These are phyloP conservation scores for Durotheca rogersii DNA, from an alignment of 495 filamentous ascomycete genomes.

Conservation along the genomic window DNA sequence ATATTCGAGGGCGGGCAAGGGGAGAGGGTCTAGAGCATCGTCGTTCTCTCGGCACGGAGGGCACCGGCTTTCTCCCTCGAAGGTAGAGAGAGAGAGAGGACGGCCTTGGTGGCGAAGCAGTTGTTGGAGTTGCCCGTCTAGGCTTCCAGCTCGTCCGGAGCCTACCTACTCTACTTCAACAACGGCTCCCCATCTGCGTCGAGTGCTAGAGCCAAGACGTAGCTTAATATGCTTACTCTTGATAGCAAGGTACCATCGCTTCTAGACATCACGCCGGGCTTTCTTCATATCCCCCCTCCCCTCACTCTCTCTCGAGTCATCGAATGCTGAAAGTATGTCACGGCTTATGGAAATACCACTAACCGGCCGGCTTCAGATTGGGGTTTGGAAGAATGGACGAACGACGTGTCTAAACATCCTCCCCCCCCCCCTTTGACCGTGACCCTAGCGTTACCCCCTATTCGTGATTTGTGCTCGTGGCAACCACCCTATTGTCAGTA, in stretches of 20 bases:
- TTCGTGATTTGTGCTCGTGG: no score
- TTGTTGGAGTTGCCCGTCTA: conserved; percentile 2
- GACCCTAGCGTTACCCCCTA: neutral
- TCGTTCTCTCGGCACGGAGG: neutral
- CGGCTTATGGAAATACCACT: no score
- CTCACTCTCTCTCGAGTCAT: no score
- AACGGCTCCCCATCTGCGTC: neutral
- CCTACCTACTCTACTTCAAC: neutral
- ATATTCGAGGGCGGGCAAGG: conserved; percentile 1
- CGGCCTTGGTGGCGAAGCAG: neutral
- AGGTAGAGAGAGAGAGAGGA: conserved; percentile 9
- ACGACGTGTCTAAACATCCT: neutral
- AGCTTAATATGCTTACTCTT: conserved; percentile 17
- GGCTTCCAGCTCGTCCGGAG: no score
- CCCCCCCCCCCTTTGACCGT: no score
- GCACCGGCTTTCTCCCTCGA: no score
- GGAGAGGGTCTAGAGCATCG: conserved; percentile 4
- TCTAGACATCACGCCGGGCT: neutral
- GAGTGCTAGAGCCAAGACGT: conserved; percentile 13
- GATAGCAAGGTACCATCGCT: conserved; percentile 25
- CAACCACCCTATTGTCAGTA: no score
- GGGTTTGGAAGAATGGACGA: neutral
- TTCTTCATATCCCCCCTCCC: no score
- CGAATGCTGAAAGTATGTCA: no score
- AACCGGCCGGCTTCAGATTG: no score